These are phyloP conservation scores for Monilinia polystroma DNA, from an alignment of 2,329 filamentous ascomycete genomes.

Conservation along the genomic window DNA sequence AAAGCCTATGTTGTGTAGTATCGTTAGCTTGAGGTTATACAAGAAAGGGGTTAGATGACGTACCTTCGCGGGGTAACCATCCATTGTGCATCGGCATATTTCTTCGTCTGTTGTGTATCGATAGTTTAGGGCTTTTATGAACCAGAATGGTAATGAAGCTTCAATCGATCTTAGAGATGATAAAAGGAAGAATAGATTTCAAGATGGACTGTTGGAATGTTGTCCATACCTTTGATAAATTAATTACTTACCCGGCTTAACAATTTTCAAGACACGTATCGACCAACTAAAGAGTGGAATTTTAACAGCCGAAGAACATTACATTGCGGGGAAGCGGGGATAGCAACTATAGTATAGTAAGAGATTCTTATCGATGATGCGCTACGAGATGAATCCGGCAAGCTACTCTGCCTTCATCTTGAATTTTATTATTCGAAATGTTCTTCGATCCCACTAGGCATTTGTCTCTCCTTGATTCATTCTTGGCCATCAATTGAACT, in stretches of 20 bases:
- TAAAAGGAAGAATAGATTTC: not conserved
- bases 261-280: not conserved
- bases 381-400: not conserved
- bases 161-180: not conserved
- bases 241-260: slow-evolving; percentile 10
- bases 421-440: not conserved
- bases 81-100: slow-evolving; percentile 52
- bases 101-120: slow-evolving; percentile 15
- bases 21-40: not conserved
- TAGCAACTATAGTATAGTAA: not conserved
- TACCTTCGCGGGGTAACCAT: slow-evolving; percentile 54
- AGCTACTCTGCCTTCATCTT: not conserved
- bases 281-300: not conserved
- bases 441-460: not conserved
- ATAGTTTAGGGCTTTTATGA: not conserved
- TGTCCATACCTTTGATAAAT: not conserved
- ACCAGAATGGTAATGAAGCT: not conserved
- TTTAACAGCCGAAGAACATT: not conserved
- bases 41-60: not conserved
- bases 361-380: not conserved
- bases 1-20: slow-evolving; percentile 44
- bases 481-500: not conserved
- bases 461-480: not conserved
- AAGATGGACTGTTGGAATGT: not conserved
- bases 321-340: slow-evolving; percentile 11